These are phyloP conservation scores for Entomortierella parvispora DNA, from an alignment of 192 early-diverging fungal species.

Conservation along the genomic window DNA sequence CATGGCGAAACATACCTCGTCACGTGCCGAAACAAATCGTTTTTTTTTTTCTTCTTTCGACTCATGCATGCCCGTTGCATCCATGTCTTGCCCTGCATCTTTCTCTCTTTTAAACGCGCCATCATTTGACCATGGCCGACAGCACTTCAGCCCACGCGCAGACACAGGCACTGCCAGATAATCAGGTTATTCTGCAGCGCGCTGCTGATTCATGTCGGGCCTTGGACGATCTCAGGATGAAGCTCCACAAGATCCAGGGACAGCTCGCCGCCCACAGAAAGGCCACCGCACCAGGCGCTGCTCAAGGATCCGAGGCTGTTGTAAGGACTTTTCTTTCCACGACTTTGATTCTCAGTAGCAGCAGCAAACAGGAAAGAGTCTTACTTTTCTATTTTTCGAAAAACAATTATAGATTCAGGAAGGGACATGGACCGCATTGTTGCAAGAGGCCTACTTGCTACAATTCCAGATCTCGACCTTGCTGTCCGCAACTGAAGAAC, in stretches of 20 bases:
- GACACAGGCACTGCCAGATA: slow-evolving; percentile 13
- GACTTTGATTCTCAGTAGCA: not conserved
- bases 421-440: slow-evolving; percentile 8
- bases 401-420: slow-evolving; percentile 26
- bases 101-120: no score
- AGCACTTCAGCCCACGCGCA: not conserved
- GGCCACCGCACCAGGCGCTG: no score
- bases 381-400: not conserved
- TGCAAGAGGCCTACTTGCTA: slow-evolving; percentile 36
- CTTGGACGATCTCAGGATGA: slow-evolving; percentile 29
- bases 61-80: no score
- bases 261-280: slow-evolving; percentile 14
- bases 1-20: no score
- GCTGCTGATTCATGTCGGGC: slow-evolving; percentile 33
- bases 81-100: no score
- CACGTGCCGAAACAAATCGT: no score
- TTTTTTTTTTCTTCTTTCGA: no score
- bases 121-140: not conserved
- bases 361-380: not conserved
- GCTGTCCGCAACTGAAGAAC: slow-evolving; percentile 39
- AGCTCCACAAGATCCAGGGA: slow-evolving; percentile 26
- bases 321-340: not conserved
- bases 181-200: slow-evolving; percentile 33
- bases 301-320: not conserved
- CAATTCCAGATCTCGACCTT: slow-evolving; percentile 47